These are phyloP conservation scores for Trichoderma koningii DNA, from an alignment of 2,329 filamentous ascomycete species.

Conservation along the genomic window DNA sequence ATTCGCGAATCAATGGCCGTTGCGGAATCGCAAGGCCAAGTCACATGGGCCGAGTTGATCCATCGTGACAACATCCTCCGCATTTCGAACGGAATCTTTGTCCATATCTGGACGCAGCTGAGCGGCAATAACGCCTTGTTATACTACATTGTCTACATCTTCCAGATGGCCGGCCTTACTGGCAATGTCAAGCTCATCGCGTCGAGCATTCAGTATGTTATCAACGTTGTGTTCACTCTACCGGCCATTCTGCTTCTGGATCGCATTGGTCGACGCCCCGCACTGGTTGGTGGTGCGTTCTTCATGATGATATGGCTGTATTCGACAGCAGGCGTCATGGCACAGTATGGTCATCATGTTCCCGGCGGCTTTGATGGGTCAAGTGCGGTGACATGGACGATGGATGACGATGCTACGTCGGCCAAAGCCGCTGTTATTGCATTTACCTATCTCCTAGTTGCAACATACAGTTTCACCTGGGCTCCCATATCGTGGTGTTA, in stretches of 20 bases:
- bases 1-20: slow-evolving; percentile 17
- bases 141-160: slow-evolving; percentile 18
- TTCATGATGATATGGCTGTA: slow-evolving; percentile 17
- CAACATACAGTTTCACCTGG: slow-evolving; percentile 6
- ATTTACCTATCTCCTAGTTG: slow-evolving; percentile 16
- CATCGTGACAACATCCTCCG: slow-evolving; percentile 20
- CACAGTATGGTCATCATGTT: slow-evolving; percentile 7
- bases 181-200: slow-evolving; percentile 18
- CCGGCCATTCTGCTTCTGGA: slow-evolving; percentile 15
- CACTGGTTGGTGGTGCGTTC: slow-evolving; percentile 8
- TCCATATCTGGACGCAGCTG: slow-evolving; percentile 14
- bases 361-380: slow-evolving; percentile 5
- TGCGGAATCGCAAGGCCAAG: slow-evolving; percentile 12
- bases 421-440: slow-evolving; percentile 15
- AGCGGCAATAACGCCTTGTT: slow-evolving; percentile 18
- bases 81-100: slow-evolving; percentile 14
- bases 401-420: not conserved
- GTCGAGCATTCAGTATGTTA: slow-evolving; percentile 9
- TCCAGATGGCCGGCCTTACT: slow-evolving; percentile 14
- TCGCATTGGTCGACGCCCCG: slow-evolving; percentile 1
- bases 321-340: slow-evolving; percentile 12
- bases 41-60: slow-evolving; percentile 12
- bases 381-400: slow-evolving; percentile 3
- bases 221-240: not conserved
- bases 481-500: slow-evolving; percentile 10